phyloP scores from a whole-genome alignment of 139 green algal species.

The Micractinium sp. region DNA sequence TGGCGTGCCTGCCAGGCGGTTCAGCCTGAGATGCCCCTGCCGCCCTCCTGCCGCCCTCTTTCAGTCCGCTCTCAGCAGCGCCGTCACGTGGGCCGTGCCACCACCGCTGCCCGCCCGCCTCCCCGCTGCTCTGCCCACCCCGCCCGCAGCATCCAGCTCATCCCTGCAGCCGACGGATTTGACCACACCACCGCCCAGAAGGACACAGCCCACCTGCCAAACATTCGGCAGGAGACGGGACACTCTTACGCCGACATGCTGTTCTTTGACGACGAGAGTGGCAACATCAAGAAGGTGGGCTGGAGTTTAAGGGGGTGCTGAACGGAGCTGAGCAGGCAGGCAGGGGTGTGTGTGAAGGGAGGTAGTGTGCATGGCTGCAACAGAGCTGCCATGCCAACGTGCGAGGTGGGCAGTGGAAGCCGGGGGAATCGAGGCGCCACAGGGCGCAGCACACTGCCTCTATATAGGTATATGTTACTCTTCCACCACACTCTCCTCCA shows the following conservation, averaged over 20 bases:
- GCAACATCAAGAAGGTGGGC: constrained; percentile 42
- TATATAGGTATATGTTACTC: too few relatives aligned
- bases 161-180: constrained; percentile 39
- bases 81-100: neutral
- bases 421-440: too few relatives aligned
- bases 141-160: constrained; percentile 42
- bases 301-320: too few relatives aligned
- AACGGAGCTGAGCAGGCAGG: neutral
- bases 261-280: constrained; percentile 53
- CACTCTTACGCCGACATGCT: constrained; percentile 44
- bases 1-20: too few relatives aligned
- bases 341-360: neutral
- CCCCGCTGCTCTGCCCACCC: neutral
- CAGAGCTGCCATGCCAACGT: too few relatives aligned
- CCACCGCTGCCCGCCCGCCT: too few relatives aligned
- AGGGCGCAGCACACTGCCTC: too few relatives aligned
- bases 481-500: too few relatives aligned
- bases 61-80: too few relatives aligned
- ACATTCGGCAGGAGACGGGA: constrained; percentile 40
- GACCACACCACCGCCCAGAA: constrained; percentile 43
- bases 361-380: neutral
- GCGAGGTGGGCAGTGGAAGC: neutral
- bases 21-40: too few relatives aligned
- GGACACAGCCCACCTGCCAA: constrained; percentile 41
- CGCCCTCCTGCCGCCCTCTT: too few relatives aligned